Conservation (phyloP, 495 filamentous ascomycete species). For the Cudoniella acicularis region DNA sequence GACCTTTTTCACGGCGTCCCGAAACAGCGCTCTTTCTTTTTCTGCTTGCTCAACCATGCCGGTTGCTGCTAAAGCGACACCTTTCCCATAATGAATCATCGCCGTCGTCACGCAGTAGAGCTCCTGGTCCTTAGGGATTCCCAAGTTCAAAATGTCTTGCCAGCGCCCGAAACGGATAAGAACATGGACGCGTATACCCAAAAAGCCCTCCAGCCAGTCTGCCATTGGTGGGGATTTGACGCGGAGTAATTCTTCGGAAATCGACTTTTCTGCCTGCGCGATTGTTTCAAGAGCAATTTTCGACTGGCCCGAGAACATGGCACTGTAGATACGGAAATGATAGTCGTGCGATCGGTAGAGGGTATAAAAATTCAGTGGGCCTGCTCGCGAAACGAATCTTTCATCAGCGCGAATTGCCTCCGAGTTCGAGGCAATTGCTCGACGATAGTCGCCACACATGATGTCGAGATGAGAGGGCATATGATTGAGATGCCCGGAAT, state of each 20-base stretch:
- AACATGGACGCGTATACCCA: slow-evolving; percentile 58
- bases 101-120: slow-evolving; percentile 63
- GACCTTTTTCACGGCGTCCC: slow-evolving; percentile 40
- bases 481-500: slow-evolving; percentile 67
- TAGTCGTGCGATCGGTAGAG: slow-evolving; percentile 64
- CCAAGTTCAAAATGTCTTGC: slow-evolving; percentile 51
- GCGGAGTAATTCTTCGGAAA: slow-evolving; percentile 58
- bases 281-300: slow-evolving; percentile 53
- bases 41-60: slow-evolving; percentile 44
- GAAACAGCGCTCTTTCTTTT: slow-evolving; percentile 41
- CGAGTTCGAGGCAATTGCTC: slow-evolving; percentile 56
- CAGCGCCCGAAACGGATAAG: slow-evolving; percentile 64
- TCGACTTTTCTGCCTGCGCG: slow-evolving; percentile 42
- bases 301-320: slow-evolving; percentile 64
- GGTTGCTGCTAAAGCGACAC: slow-evolving; percentile 56
- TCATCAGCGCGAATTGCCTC: slow-evolving; percentile 62
- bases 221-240: slow-evolving; percentile 65
- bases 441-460: slow-evolving; percentile 61
- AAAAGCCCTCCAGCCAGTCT: slow-evolving; percentile 66
- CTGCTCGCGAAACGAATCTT: slow-evolving; percentile 48
- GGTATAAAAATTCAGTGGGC: slow-evolving; percentile 60
- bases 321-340: slow-evolving; percentile 67
- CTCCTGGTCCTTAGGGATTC: slow-evolving; percentile 43
- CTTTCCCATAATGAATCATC: slow-evolving; percentile 62
- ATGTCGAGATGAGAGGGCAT: slow-evolving; percentile 71